Base-by-base conservation (phyloP, 2,329 filamentous ascomycete species). In the Truncatella angustata region DNA sequence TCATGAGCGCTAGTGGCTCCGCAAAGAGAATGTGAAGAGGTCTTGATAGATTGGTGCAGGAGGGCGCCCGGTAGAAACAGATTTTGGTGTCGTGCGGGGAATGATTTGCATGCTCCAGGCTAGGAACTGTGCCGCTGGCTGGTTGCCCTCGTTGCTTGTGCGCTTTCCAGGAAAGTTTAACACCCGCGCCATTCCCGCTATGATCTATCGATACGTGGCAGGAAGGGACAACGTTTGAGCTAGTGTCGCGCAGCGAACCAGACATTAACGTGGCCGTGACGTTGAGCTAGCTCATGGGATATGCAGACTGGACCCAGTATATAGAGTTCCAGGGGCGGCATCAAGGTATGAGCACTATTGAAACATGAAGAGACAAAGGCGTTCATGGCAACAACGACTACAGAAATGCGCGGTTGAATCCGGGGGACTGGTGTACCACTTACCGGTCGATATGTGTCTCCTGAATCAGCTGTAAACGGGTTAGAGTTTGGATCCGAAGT, bases 381-480 rank as follows among this genome's bases (percentile, higher is more conserved):
- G 28, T n/a, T 16, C 34, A 35, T 28, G 28, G 23, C 10, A 44
- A 44, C 21, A 44, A 26, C n/a, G 24, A 28, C n/a, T n/a, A 12
- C 12, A 28, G 28, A 26, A 12, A 21, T 18, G 40, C 28, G n/a
- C 40, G n/a, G 40, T 23, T 28, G 28, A 20, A 16, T 14, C 10
- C 26, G 18, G 37, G 46, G 37, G 46, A 20, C 10, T 14, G 18
- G 9, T 16, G 24, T 40, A 32, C 21, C 30, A 67, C 64, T 69
- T 58, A 69, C 81, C 65, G 80, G 79, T 69, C 81, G 79, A 70
- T 84, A 84, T 58, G 73, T 84, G 65, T 84, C 80, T 70, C 78
- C 78, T 63, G 78, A 76, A 64, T 84, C 81, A 68, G 81, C 81
- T 84, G 70, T 24, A 24, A 63, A 70, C 59, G 68, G 57, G 57